Conservation (phyloP, 2,329 filamentous ascomycete genomes). For the Colletotrichum lindemuthianum region DNA sequence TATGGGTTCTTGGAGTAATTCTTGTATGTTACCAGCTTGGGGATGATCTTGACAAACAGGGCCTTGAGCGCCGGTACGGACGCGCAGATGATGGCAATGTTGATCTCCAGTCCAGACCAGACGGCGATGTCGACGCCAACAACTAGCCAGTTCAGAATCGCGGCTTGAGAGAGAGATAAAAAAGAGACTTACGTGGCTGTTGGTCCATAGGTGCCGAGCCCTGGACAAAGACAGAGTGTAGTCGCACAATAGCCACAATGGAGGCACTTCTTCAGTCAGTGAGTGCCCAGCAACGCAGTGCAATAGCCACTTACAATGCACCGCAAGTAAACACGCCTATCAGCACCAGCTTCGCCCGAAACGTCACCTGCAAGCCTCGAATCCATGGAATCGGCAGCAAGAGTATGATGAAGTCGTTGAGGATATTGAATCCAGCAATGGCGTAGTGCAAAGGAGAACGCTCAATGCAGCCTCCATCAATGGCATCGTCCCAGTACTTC, state of each 20-base stretch:
- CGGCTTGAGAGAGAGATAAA: not conserved
- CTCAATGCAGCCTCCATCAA: conserved; percentile 40
- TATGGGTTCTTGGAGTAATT: conserved; percentile 12
- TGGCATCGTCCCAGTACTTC: conserved; percentile 42
- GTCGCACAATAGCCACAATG: conserved; percentile 10
- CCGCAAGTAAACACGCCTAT: conserved; percentile 50
- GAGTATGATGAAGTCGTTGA: conserved; percentile 44
- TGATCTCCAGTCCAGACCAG: conserved; percentile 47
- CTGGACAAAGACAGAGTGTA: not conserved
- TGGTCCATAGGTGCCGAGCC: conserved; percentile 3
- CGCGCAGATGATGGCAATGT: conserved; percentile 47
- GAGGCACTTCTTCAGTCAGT: not conserved
- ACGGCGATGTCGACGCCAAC: conserved; percentile 13
- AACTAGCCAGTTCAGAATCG: not conserved
- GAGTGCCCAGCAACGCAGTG: not conserved
- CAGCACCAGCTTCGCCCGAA: conserved; percentile 53
- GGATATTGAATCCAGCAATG: conserved; percentile 46
- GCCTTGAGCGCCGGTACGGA: conserved; percentile 48
- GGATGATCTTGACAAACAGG: conserved; percentile 41
- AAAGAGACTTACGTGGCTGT: not conserved
- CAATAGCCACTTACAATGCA: conserved; percentile 44
- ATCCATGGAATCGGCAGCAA: conserved; percentile 44
- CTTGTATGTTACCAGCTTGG: conserved; percentile 20
- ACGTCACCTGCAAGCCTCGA: conserved; percentile 49
- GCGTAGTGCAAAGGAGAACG: conserved; percentile 38